These are phyloP conservation scores for Solanum tarijense DNA, from an alignment of 257 asterid genomes.

Conservation along the genomic window DNA sequence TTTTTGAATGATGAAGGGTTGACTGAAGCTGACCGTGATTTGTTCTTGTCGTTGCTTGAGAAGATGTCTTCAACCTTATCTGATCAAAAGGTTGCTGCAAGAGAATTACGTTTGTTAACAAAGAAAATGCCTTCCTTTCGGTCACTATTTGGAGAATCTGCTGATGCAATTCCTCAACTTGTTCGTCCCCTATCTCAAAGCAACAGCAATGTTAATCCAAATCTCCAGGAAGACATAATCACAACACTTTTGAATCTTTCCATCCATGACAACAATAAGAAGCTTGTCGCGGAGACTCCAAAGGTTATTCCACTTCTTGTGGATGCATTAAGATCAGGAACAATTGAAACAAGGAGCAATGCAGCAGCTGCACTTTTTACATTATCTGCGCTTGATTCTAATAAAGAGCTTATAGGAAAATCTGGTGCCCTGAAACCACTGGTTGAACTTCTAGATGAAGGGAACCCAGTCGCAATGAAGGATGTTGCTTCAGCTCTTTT, in stretches of 20 bases:
- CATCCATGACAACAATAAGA: slow-evolving; percentile 78
- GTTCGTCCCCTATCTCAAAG: slow-evolving; percentile 46
- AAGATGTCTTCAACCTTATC: slow-evolving; percentile 45
- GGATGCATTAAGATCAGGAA: slow-evolving; percentile 51
- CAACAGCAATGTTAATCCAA: slow-evolving; percentile 21
- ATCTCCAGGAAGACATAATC: slow-evolving; percentile 77
- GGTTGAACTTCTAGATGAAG: slow-evolving; percentile 61
- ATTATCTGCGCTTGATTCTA: slow-evolving; percentile 68
- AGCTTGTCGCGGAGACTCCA: slow-evolving; percentile 76
- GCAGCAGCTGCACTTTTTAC: slow-evolving; percentile 94
- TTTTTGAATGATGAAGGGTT: slow-evolving; percentile 34
- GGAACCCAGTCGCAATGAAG: slow-evolving; percentile 50
- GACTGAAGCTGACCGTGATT: slow-evolving; percentile 51
- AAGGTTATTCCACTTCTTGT: slow-evolving; percentile 53
- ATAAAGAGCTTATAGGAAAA: slow-evolving; percentile 67
- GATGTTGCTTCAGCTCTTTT: slow-evolving; percentile 87
- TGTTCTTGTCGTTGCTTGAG: slow-evolving; percentile 41
- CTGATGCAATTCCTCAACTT: slow-evolving; percentile 47
- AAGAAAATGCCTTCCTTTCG: slow-evolving; percentile 68
- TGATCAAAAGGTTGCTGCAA: slow-evolving; percentile 70
- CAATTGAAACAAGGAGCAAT: slow-evolving; percentile 64
- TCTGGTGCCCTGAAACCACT: slow-evolving; percentile 61
- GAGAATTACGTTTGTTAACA: slow-evolving; percentile 54
- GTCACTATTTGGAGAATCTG: slow-evolving; percentile 59
- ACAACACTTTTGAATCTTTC: slow-evolving; percentile 76